Conservation (phyloP, 192 early-diverging fungal species). For the Coemansia sp. region DNA sequence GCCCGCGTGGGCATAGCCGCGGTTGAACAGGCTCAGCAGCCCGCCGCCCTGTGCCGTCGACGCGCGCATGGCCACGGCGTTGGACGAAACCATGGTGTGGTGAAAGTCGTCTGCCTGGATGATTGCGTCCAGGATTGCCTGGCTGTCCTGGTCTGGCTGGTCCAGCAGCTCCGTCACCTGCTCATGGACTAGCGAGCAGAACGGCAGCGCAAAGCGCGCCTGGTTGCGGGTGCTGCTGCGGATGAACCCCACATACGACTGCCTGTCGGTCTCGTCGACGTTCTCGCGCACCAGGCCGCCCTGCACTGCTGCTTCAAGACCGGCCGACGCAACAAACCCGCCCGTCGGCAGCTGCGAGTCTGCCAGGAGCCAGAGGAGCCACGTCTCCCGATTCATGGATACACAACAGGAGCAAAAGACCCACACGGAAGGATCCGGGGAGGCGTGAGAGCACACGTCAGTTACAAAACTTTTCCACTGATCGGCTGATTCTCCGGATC, state of each 20-base stretch:
- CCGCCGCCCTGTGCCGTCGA: constrained; percentile 46
- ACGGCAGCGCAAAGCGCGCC: constrained; percentile 64
- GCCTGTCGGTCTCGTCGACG: constrained; percentile 8
- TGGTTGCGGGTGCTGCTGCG: constrained; percentile 59
- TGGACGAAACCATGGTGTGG: constrained; percentile 37
- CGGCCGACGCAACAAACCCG: constrained; percentile 90
- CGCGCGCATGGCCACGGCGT: constrained; percentile 40
- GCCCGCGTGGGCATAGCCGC: constrained; percentile 30
- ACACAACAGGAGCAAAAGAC: too few species aligned
- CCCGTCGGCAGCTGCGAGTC: constrained; percentile 94
- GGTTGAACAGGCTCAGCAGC: constrained; percentile 42
- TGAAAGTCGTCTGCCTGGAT: constrained; percentile 20
- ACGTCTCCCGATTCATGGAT: constrained; percentile 51
- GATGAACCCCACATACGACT: constrained; percentile 49
- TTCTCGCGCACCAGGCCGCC: constrained; percentile 51
- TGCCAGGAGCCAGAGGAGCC: constrained; percentile 77
- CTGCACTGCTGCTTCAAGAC: constrained; percentile 80
- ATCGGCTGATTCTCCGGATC: too few species aligned
- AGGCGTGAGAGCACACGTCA: too few species aligned
- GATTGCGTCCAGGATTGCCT: constrained; percentile 6
- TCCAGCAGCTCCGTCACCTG: constrained; percentile 2
- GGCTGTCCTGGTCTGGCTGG: constrained; percentile 12
- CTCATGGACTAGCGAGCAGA: constrained; percentile 49
- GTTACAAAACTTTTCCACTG: too few species aligned
- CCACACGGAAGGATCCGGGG: too few species aligned